phyloP scores from a whole-genome alignment of 2,329 filamentous ascomycete genomes.

The Exserohilum turcica region DNA sequence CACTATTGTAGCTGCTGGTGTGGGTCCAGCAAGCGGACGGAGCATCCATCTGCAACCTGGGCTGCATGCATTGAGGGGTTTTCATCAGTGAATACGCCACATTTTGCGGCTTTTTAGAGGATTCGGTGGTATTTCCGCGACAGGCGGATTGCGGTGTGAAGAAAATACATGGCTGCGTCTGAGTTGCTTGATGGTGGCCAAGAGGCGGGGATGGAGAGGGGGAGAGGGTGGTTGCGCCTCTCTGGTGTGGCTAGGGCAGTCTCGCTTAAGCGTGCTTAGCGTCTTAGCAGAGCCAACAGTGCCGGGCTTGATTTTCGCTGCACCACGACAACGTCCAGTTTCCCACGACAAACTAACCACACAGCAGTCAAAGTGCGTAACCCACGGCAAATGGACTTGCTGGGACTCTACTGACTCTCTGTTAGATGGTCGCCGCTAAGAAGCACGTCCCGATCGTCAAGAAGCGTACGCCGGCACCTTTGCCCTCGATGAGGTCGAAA shows the following conservation, averaged over 20 bases:
- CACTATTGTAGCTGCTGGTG: neutral
- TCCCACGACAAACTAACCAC: slow-evolving; percentile 37
- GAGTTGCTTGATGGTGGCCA: neutral
- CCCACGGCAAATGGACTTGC: slow-evolving; percentile 1
- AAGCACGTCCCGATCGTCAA: slow-evolving; percentile 99
- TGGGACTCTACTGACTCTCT: slow-evolving; percentile 28
- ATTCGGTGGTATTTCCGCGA: rapidly evolving
- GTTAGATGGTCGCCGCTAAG: slow-evolving; percentile 96
- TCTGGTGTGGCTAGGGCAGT: slow-evolving; percentile 14
- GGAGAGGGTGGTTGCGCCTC: slow-evolving; percentile 17
- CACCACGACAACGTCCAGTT: slow-evolving; percentile 19
- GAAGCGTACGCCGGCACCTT: slow-evolving; percentile 82
- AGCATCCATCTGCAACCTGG: neutral
- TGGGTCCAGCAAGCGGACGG: neutral
- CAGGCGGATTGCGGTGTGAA: no score
- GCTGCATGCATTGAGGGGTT: neutral
- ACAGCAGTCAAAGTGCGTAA: slow-evolving; percentile 48
- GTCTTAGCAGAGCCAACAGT: slow-evolving; percentile 28
- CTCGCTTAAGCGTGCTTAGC: slow-evolving; percentile 33
- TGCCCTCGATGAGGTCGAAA: slow-evolving; percentile 29
- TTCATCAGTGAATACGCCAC: no score
- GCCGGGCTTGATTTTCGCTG: slow-evolving; percentile 21
- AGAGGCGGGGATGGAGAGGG: neutral
- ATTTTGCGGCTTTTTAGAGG: neutral
- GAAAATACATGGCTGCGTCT: neutral